phyloP scores from a whole-genome alignment of 73 alveolate species.

The Urostyla sp. region DNA sequence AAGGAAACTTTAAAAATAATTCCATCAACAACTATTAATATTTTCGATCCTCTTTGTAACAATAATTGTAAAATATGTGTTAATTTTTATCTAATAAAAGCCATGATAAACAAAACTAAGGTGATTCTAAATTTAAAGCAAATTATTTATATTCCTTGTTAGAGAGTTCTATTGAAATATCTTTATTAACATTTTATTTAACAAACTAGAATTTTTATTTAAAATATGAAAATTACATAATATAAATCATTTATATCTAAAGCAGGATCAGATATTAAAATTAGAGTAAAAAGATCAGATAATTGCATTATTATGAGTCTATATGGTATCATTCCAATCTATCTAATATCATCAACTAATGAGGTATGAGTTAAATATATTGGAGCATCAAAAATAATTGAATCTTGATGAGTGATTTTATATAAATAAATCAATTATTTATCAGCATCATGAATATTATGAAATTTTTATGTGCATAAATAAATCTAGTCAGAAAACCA shows the following conservation, averaged over 20 bases:
- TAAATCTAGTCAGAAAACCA: conserved; percentile 22
- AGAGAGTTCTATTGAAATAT: not conserved
- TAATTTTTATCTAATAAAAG: not conserved
- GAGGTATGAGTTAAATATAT: conserved; percentile 34
- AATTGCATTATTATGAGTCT: not conserved
- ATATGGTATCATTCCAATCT: conserved; percentile 30
- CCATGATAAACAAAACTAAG: not conserved
- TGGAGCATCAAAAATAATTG: conserved; percentile 20
- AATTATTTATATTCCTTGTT: not conserved
- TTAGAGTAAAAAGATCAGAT: not conserved
- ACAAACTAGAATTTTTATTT: not conserved
- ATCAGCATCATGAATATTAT: conserved; percentile 42
- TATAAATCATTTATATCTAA: conserved; percentile 19
- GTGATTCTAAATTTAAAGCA: conserved; percentile 11
- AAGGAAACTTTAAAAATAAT: not conserved
- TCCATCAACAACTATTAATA: conserved; percentile 9
- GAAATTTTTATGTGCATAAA: conserved; percentile 4
- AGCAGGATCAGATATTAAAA: conserved; percentile 9
- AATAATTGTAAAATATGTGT: not conserved
- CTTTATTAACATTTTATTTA: not conserved
- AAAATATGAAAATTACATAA: not conserved
- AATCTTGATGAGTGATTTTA: not conserved
- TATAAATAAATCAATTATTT: not conserved
- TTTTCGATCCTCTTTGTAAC: not conserved
- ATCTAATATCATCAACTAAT: conserved; percentile 1